These are phyloP conservation scores for Chytriomyces hyalinus DNA, from an alignment of 192 early-diverging fungal species.

Conservation along the genomic window DNA sequence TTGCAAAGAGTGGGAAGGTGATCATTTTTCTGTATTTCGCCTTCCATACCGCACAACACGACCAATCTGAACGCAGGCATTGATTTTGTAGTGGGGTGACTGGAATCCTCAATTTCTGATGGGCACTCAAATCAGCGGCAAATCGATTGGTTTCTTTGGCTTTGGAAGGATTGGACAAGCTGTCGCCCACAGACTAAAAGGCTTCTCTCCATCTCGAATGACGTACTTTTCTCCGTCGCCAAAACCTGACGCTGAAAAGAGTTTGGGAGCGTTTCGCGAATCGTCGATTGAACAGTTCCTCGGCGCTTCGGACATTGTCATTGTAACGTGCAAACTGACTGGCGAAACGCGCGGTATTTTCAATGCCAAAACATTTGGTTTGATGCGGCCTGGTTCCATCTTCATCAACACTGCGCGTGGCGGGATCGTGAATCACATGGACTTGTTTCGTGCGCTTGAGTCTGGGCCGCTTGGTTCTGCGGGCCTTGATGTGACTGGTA, in stretches of 20 bases:
- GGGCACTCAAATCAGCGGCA: constrained; percentile 75
- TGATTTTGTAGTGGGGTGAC: constrained; percentile 52
- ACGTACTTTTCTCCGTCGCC: constrained; percentile 65
- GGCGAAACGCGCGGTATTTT: constrained; percentile 75
- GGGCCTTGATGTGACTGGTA: constrained; percentile 80
- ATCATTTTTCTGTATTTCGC: background rate
- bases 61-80: constrained; percentile 7
- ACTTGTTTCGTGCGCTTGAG: constrained; percentile 69
- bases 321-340: constrained; percentile 77
- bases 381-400: constrained; percentile 72
- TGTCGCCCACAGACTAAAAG: constrained; percentile 69
- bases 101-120: constrained; percentile 71
- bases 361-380: constrained; percentile 62
- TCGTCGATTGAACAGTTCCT: constrained; percentile 64
- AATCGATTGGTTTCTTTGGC: constrained; percentile 85
- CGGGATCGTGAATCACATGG: constrained; percentile 76
- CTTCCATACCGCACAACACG: constrained; percentile 26
- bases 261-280: constrained; percentile 56
- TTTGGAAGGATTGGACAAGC: constrained; percentile 82
- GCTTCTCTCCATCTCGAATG: constrained; percentile 72
- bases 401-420: constrained; percentile 86
- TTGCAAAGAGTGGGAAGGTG: constrained; percentile 58
- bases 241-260: constrained; percentile 53
- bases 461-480: constrained; percentile 64
- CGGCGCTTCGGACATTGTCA: constrained; percentile 70